These are phyloP conservation scores for Wolfiporia cocos DNA, from an alignment of 1,284 basidiomycete genomes.

Conservation along the genomic window DNA sequence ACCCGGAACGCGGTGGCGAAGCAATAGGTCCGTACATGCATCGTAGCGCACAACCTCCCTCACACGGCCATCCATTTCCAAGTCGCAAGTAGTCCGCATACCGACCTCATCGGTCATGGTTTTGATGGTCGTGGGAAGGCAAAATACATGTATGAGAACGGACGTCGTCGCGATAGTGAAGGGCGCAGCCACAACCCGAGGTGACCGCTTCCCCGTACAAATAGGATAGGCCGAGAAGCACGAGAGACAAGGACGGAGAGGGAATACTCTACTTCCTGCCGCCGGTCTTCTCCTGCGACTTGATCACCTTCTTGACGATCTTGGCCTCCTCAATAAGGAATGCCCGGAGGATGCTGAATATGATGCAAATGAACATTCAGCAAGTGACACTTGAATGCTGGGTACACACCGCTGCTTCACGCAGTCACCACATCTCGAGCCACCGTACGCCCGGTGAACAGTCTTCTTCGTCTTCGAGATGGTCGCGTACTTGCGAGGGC, in stretches of 20 bases:
- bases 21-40: too few species aligned
- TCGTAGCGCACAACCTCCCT: too few species aligned
- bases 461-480: conserved; percentile 96
- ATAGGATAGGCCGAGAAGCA: conserved; percentile 2
- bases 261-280: conserved; percentile 26
- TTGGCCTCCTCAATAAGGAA: conserved; percentile 99
- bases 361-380: neutral
- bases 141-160: conserved; percentile 27
- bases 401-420: conserved; percentile 80
- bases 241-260: conserved; percentile 12
- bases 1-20: too few species aligned
- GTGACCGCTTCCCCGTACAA: conserved; percentile 12
- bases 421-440: conserved; percentile 90
- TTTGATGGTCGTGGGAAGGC: conserved; percentile 22
- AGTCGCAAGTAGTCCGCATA: too few species aligned
- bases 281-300: conserved; percentile 63
- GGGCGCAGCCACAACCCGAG: conserved; percentile 14
- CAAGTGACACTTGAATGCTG: neutral
- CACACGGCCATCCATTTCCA: too few species aligned
- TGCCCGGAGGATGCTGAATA: conserved; percentile 85
- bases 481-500: conserved; percentile 88
- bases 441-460: conserved; percentile 91
- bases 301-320: conserved; percentile 99
- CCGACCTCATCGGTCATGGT: conserved; percentile 25
- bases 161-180: conserved; percentile 19